phyloP scores from a whole-genome alignment of 2,329 filamentous ascomycete species.

The Geosmithia morbida region DNA sequence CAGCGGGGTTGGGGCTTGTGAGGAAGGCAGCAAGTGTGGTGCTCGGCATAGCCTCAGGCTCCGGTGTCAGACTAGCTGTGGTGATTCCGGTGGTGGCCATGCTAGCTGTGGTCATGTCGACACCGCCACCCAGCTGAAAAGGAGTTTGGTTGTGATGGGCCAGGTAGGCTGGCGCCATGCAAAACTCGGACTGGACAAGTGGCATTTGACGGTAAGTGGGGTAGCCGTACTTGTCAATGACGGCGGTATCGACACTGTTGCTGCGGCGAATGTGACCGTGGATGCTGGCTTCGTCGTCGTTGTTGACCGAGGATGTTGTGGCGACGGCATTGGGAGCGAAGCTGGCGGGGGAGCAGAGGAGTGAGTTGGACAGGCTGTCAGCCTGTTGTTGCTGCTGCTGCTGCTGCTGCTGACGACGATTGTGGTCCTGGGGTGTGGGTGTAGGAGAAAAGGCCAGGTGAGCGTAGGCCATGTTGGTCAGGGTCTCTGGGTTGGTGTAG shows the following conservation, averaged over 20 bases:
- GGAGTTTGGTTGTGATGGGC: conserved; percentile 26
- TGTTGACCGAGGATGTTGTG: not conserved
- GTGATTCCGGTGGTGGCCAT: conserved; percentile 14
- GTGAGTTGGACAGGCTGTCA: conserved; percentile 21
- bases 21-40: conserved; percentile 70
- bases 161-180: conserved; percentile 28
- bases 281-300: not conserved
- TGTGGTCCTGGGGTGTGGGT: not conserved
- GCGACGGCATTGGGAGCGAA: conserved; percentile 28
- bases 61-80: conserved; percentile 20
- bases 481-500: conserved; percentile 46
- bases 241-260: conserved; percentile 48
- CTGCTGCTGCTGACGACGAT: conserved; percentile 6
- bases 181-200: conserved; percentile 22
- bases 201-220: conserved; percentile 73
- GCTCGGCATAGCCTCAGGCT: conserved; percentile 27
- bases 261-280: conserved; percentile 30
- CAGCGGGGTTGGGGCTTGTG: conserved; percentile 64
- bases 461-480: conserved; percentile 21
- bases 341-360: conserved; percentile 54
- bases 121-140: not conserved
- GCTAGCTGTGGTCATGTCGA: conserved; percentile 11
- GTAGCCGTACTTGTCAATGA: conserved; percentile 60
- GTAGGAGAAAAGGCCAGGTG: conserved; percentile 24
- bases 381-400: conserved; percentile 6